Conservation (phyloP, 495 filamentous ascomycete genomes). For the Aspergillus asperescens region DNA sequence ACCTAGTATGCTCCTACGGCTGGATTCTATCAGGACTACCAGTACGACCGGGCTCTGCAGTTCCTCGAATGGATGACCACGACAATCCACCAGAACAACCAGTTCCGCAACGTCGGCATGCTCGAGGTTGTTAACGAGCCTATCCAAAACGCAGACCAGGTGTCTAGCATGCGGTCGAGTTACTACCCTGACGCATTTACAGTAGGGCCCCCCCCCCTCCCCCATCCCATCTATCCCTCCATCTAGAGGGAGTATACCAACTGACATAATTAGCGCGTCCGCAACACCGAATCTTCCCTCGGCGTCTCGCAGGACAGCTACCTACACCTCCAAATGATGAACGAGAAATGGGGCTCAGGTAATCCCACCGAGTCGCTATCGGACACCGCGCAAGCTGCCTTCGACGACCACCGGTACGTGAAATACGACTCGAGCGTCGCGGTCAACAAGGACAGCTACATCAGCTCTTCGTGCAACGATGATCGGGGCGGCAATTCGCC, state of each 20-base stretch:
- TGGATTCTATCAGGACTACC: conserved; percentile 51
- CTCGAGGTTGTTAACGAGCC: conserved; percentile 60
- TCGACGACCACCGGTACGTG: conserved; percentile 51
- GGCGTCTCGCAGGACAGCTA: conserved; percentile 32
- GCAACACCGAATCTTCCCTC: conserved; percentile 36
- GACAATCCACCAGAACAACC: conserved; percentile 47
- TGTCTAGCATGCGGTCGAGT: conserved; percentile 27
- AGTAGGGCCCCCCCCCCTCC: conserved; percentile 3
- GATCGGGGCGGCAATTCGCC: conserved; percentile 41
- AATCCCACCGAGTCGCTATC: conserved; percentile 35
- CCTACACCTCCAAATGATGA: conserved; percentile 55
- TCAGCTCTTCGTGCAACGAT: conserved; percentile 47
- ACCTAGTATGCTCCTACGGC: conserved; percentile 27
- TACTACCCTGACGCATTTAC: conserved; percentile 48
- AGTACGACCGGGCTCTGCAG: conserved; percentile 53
- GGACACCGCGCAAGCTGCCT: conserved; percentile 40
- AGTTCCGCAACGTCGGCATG: conserved; percentile 54
- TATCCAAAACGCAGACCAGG: conserved; percentile 28
- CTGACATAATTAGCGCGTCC: conserved; percentile 37
- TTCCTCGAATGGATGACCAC: conserved; percentile 57
- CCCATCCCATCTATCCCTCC: neutral
- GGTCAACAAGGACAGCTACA: conserved; percentile 41
- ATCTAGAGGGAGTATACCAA: neutral
- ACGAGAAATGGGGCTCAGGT: conserved; percentile 47
- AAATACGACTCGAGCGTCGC: conserved; percentile 45